Evolutionary conservation across 495 filamentous ascomycete species (phyloP), one percentile per base, ranked within the genome.

Genomic region (Podospora tetraspora): DNA sequence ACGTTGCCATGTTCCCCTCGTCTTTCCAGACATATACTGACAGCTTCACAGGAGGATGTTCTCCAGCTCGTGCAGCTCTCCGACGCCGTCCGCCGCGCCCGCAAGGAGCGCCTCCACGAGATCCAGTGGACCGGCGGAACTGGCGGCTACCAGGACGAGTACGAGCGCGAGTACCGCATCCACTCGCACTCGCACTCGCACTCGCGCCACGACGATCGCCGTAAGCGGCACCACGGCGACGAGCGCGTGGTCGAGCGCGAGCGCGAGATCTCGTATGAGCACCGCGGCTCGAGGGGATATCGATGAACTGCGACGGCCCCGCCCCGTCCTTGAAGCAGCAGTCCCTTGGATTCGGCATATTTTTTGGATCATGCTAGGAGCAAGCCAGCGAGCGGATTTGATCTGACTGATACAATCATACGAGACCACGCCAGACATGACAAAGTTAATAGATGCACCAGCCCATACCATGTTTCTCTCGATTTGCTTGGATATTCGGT

Each of bases 61-160:
- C 85, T 90, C 57, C 84, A 89, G 75, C 88, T 98, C 12, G 90
- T 96, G 61, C 85, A 94, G 65, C 71, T 92, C 3, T 92, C 93
- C 3, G 90, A 96, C 63, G 85, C 91, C 4, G 94, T 98, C 76
- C 91, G 93, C 56, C 84, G 83, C 56, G 84, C 87, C 52, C 91
- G 94, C 71, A 88, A 85, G 71, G 86, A 91, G 62, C 88, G 93
- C 58, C 89, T 92, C 70, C 87, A 87, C 63, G 91, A 97, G 74
- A 90, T 96, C 69, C 86, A 96, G 69, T 93, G 85, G 69, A 16
- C 43, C 8, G 91, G 97, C 80, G 84, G 27, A 5, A 8, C 29
- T 16, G 34, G 92, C 60, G 86, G 88, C 67, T 83, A 67, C 73
- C 79, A 75, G 73, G 79, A 84, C 68, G 84, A 93, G 61, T 93